These are phyloP conservation scores for Aspergillus bertholletiae DNA, from an alignment of 495 filamentous ascomycete genomes.

Conservation along the genomic window DNA sequence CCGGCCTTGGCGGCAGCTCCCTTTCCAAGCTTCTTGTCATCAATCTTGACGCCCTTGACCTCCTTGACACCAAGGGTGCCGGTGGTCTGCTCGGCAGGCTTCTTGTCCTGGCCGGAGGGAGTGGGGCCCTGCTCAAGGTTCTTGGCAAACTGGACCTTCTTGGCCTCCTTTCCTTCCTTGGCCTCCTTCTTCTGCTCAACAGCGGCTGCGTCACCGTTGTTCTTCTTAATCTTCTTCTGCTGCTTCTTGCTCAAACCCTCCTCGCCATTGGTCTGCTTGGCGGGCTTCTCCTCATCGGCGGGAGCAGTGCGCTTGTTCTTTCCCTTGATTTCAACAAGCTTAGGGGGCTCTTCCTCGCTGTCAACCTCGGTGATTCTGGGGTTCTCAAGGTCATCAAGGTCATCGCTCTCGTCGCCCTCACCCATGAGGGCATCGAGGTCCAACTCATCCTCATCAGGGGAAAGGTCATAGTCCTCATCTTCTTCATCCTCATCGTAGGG, in stretches of 20 bases:
- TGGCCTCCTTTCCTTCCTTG: slow-evolving; percentile 56
- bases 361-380: slow-evolving; percentile 82
- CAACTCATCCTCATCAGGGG: slow-evolving; percentile 68
- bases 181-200: slow-evolving; percentile 54
- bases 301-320: slow-evolving; percentile 88
- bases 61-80: slow-evolving; percentile 66
- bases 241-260: slow-evolving; percentile 89
- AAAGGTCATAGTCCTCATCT: slow-evolving; percentile 76
- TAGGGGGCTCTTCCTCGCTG: slow-evolving; percentile 77
- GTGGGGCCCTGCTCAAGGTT: slow-evolving; percentile 96
- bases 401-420: slow-evolving; percentile 75
- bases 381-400: slow-evolving; percentile 75
- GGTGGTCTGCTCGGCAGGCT: slow-evolving; percentile 49
- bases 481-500: slow-evolving; percentile 59
- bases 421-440: slow-evolving; percentile 49
- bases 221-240: slow-evolving; percentile 98
- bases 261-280: slow-evolving; percentile 63
- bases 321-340: slow-evolving; percentile 70
- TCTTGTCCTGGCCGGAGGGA: slow-evolving; percentile 48
- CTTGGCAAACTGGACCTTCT: slow-evolving; percentile 99
- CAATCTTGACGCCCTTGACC: slow-evolving; percentile 83
- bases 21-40: slow-evolving; percentile 88
- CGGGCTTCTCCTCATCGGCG: slow-evolving; percentile 61
- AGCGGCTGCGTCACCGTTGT: slow-evolving; percentile 76
- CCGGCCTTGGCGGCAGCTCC: slow-evolving; percentile 81